Base-by-base conservation (phyloP, 352 stramenopile species). In the Heterotrichella gracilis region DNA sequence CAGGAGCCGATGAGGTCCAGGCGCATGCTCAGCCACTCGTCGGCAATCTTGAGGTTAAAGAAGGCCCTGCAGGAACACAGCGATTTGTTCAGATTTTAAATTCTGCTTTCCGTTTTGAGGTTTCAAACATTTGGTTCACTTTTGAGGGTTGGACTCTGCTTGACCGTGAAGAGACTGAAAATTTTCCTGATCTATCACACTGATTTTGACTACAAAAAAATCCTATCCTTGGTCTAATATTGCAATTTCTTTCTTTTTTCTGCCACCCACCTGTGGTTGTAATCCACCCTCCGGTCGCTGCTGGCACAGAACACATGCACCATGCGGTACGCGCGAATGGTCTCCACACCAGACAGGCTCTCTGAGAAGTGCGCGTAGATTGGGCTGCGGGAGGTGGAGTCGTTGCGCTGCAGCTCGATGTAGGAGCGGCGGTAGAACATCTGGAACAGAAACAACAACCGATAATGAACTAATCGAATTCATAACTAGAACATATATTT, bases 341-440 rank as follows among this genome's bases (percentile, higher is more conserved):
- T 95, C 0, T 80, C 78, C 17, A 95, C 79, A 19, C 85, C 88
- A 66, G 78, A 82, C 3, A 97, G 76, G 25, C 82, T 81, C 71
- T 93, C 82, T 69, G 72, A 79, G 24, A 92, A 77, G 75, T 86
- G 80, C 2, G 79, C 78, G 76, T 84, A 90, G n/a, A 93, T 84
- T 3, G 85, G 85, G 22, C 78, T 86, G 32, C 82, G 74, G 14
- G 77, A 81, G n/a, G 95, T 82, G 1, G 85, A 90, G 74, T 98
- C 91, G 24, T 97, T 79, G 42, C 90, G 82, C 78, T 96, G 92
- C 0, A 96, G 76, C 71, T 96, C 89, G n/a, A 85, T 78, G 22
- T 79, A 82, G 9, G 80, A 83, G 68, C 79, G 77, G 1, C 73
- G 69, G 70, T 85, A 88, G 70, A 77, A 84, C n/a, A 74, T 32